Conservation (phyloP, 768 basidiomycete species). For the Lentinula detonsa region DNA sequence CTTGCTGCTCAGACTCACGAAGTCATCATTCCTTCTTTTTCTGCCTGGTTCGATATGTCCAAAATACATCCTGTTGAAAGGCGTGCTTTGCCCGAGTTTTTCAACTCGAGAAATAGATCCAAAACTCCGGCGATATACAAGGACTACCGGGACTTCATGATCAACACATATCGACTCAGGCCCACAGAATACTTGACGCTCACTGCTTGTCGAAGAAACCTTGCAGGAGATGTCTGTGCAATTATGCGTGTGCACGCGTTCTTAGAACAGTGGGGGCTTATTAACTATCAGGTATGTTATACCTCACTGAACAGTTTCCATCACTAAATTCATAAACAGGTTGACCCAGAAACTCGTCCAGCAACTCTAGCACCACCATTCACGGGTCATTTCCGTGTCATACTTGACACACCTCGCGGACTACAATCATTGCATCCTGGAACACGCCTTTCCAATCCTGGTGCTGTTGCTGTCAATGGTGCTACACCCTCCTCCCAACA, state of each 20-base stretch:
- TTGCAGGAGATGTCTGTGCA: slow-evolving; percentile 97
- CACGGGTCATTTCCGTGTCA: slow-evolving; percentile 97
- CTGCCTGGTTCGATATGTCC: slow-evolving; percentile 97
- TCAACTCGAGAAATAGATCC: slow-evolving; percentile 89
- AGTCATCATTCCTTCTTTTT: slow-evolving; percentile 94
- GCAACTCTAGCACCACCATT: slow-evolving; percentile 94
- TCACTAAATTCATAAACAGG: slow-evolving; percentile 39
- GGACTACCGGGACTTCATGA: slow-evolving; percentile 99
- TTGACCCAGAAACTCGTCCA: slow-evolving; percentile 94
- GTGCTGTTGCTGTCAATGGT: slow-evolving; percentile 41
- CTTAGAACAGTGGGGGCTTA: slow-evolving; percentile 96
- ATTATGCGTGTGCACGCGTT: slow-evolving; percentile 99
- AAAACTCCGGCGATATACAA: slow-evolving; percentile 98
- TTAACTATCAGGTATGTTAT: slow-evolving; percentile 89
- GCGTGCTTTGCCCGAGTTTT: slow-evolving; percentile 94
- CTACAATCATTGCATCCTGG: slow-evolving; percentile 90
- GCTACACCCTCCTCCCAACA: slow-evolving; percentile 24
- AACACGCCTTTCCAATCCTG: slow-evolving; percentile 48
- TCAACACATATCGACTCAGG: slow-evolving; percentile 93
- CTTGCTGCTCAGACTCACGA: slow-evolving; percentile 97
- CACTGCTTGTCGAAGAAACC: slow-evolving; percentile 91
- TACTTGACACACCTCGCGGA: slow-evolving; percentile 94
- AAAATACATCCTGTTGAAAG: slow-evolving; percentile 90
- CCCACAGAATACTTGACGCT: slow-evolving; percentile 96
- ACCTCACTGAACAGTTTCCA: background rate